These are phyloP conservation scores for Clonostachys rosea DNA, from an alignment of 2,329 filamentous ascomycete genomes.

Conservation along the genomic window DNA sequence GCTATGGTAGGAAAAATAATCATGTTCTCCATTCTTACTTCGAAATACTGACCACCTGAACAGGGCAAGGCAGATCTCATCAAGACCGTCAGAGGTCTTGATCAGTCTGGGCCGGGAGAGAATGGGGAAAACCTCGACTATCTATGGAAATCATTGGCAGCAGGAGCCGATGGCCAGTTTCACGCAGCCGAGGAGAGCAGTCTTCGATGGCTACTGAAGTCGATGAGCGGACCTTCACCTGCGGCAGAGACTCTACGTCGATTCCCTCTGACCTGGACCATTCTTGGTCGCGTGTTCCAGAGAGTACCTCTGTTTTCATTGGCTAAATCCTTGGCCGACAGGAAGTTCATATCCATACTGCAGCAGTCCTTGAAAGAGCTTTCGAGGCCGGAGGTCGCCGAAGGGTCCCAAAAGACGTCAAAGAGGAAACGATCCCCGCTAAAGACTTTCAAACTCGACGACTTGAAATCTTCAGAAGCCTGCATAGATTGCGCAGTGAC, in stretches of 20 bases:
- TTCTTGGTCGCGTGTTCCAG: conserved; percentile 56
- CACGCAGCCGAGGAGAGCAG: conserved; percentile 53
- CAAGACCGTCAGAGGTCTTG: conserved; percentile 48
- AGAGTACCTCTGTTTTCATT: conserved; percentile 66
- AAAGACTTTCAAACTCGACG: conserved; percentile 28
- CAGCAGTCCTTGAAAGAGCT: conserved; percentile 61
- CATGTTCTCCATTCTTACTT: too few species aligned
- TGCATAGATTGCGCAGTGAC: conserved; percentile 42
- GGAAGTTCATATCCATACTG: conserved; percentile 62
- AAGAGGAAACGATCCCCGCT: conserved; percentile 41
- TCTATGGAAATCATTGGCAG: conserved; percentile 43
- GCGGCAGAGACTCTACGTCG: conserved; percentile 48
- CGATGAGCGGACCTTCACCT: conserved; percentile 43
- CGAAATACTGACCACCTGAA: too few species aligned
- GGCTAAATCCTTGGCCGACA: conserved; percentile 66
- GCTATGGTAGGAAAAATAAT: too few species aligned
- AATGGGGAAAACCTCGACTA: conserved; percentile 40
- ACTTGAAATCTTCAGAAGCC: conserved; percentile 29
- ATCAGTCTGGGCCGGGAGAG: conserved; percentile 41
- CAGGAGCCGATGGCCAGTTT: conserved; percentile 33
- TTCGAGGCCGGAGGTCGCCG: conserved; percentile 12
- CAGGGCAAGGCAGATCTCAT: conserved; percentile 35
- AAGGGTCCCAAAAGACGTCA: conserved; percentile 11
- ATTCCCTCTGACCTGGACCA: conserved; percentile 54
- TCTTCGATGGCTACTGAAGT: conserved; percentile 59